Conservation (phyloP, 1,284 basidiomycete genomes). For the Cutaneotrichosporon sp. region DNA sequence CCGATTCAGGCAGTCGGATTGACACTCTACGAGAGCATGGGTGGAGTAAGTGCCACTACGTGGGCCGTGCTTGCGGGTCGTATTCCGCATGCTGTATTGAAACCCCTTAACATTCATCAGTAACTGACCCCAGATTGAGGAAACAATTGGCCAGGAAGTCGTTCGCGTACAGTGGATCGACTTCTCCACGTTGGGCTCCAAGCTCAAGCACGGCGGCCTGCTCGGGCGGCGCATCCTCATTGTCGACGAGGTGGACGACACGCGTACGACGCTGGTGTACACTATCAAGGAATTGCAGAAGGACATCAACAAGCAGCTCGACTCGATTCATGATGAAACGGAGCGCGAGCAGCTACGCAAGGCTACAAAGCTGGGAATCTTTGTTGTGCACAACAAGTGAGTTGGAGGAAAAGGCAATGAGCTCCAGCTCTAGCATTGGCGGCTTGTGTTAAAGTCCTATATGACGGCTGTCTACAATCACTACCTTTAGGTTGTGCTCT, state of each 20-base stretch:
- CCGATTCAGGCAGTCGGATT: conserved; percentile 87
- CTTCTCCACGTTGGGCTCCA: conserved; percentile 51
- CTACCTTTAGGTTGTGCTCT: no score
- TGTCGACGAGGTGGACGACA: conserved; percentile 91
- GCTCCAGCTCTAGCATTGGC: no score
- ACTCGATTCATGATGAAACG: conserved; percentile 56
- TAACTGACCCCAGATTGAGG: conserved; percentile 51
- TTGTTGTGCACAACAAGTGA: conserved; percentile 89
- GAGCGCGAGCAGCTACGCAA: conserved; percentile 63
- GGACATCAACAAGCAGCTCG: conserved; percentile 73
- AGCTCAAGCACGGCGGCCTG: conserved; percentile 52
- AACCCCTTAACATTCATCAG: no score
- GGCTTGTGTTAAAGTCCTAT: background rate
- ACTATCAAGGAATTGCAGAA: conserved; percentile 78
- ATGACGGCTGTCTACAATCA: no score
- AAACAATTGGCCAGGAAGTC: conserved; percentile 77
- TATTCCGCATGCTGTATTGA: no score
- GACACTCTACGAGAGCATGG: conserved; percentile 81
- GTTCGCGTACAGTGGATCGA: conserved; percentile 81
- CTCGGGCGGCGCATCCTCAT: conserved; percentile 75
- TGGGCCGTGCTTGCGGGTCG: no score
- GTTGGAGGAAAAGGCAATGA: no score
- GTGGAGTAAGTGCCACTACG: conserved; percentile 51
- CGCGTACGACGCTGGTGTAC: conserved; percentile 85
- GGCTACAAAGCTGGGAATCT: conserved; percentile 74